Evolutionary conservation across 2,329 filamentous ascomycete genomes (phyloP), one percentile per base, ranked within the genome.

Genomic region (Colletotrichum melonis): DNA sequence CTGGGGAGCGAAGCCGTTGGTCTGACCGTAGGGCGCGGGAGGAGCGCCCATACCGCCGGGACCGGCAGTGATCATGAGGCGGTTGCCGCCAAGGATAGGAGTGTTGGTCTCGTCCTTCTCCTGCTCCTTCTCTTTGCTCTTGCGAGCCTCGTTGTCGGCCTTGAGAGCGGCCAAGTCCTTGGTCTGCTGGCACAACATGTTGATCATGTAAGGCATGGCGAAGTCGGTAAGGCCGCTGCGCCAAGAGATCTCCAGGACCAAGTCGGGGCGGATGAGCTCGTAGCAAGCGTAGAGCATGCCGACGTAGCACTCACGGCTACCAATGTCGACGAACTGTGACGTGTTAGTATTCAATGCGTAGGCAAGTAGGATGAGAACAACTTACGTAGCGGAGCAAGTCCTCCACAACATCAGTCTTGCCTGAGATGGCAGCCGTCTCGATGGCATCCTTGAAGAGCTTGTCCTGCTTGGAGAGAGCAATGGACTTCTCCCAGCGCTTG

Each of bases 121-220:
- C 76, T 89, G 86, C 69, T 90, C 89, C 78, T 87, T 86, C 79
- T 97, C 94, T 76, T 91, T 92, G 46, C 88, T 88, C 85, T 98
- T 98, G 80, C 95, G 93, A 81, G 95, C 94, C 84, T 99, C 97
- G 81, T 98, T 99, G 85, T 99, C 97, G 75, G 94, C 94, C 89
- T 97, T 97, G 74, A 99, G 90, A 73, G 88, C 83, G 72, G 95
- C 91, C 77, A 99, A 93, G 69, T 97, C 93, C 77, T 93, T 92
- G 52, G 94, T 95, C 85, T 98, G 95, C 84, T 98, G 95, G 78
- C 92, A 91, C 76, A 99, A 88, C 87, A 97, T 93, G 87, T 98
- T 99, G 90, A 99, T 98, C 95, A 99, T 97, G 88, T 97, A 99
- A 22, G 97, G 97, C 97, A 99, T 99, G 60, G 95, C 97, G 86